These are phyloP conservation scores for Acidomyces sp. DNA, from an alignment of 495 filamentous ascomycete species.

Conservation along the genomic window DNA sequence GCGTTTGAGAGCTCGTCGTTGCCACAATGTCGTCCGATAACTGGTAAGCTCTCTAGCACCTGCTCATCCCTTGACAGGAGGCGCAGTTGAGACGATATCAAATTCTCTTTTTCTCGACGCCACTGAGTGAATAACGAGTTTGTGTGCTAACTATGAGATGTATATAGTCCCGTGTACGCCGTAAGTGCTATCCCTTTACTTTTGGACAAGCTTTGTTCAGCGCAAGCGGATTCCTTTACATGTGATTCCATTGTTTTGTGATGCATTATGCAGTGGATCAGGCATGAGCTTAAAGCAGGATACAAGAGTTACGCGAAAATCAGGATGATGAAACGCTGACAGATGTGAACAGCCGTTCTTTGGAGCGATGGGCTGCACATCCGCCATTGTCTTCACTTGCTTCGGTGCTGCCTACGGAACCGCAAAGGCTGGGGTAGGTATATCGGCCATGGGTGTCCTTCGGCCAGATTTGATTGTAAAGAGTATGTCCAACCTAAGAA, in stretches of 20 bases:
- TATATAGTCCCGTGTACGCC: constrained; percentile 86
- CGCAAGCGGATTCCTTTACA: background rate
- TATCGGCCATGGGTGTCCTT: constrained; percentile 94
- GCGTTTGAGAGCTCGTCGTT: too few relatives aligned
- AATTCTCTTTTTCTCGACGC: too few relatives aligned
- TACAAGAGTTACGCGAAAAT: constrained; percentile 5
- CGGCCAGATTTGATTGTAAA: constrained; percentile 97
- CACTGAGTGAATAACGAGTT: background rate
- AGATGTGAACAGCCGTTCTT: constrained; percentile 71
- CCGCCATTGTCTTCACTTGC: constrained; percentile 97
- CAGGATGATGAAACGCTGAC: constrained; percentile 9
- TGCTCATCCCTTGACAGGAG: constrained; percentile 1
- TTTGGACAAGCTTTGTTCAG: background rate
- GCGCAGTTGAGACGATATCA: too few relatives aligned
- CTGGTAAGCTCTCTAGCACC: constrained; percentile 39
- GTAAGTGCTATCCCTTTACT: constrained; percentile 48
- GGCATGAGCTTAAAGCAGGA: background rate
- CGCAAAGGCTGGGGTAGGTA: constrained; percentile 97
- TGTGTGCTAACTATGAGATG: constrained; percentile 31
- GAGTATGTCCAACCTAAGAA: constrained; percentile 50
- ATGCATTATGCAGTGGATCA: background rate
- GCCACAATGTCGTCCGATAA: constrained; percentile 50
- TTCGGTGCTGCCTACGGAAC: constrained; percentile 97
- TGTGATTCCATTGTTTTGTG: background rate
- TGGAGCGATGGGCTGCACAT: constrained; percentile 96